These are phyloP conservation scores for Dichotomocladium elegans DNA, from an alignment of 371 early-diverging fungal genomes.

Conservation along the genomic window DNA sequence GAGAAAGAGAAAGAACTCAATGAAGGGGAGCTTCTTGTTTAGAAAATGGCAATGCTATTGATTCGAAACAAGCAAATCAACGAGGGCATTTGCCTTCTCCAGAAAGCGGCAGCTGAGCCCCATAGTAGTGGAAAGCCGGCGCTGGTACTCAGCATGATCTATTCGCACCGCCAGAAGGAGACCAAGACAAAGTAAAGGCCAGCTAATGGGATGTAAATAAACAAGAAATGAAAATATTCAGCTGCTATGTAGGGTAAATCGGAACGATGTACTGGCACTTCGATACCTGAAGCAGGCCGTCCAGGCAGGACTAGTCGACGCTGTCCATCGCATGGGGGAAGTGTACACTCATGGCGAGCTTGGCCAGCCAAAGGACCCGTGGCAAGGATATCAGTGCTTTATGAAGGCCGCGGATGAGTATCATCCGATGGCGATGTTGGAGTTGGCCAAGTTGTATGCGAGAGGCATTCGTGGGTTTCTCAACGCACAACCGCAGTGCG, in stretches of 20 bases:
- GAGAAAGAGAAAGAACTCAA: not conserved
- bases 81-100: slow-evolving; percentile 23
- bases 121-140: slow-evolving; percentile 31
- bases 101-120: slow-evolving; percentile 29
- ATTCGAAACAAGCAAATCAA: slow-evolving; percentile 25
- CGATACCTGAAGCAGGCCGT: slow-evolving; percentile 32
- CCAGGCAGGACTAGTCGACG: slow-evolving; percentile 13
- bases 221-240: not conserved
- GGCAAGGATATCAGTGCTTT: slow-evolving; percentile 28
- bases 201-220: not conserved
- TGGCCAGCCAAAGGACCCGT: slow-evolving; percentile 5
- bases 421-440: slow-evolving; percentile 33
- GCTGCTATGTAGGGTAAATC: not conserved
- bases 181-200: slow-evolving; percentile 20
- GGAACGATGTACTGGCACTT: slow-evolving; percentile 12
- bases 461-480: slow-evolving; percentile 27
- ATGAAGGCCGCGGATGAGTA: slow-evolving; percentile 31
- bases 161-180: slow-evolving; percentile 25
- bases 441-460: slow-evolving; percentile 23
- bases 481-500: slow-evolving; percentile 14
- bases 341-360: slow-evolving; percentile 19
- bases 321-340: slow-evolving; percentile 26
- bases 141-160: slow-evolving; percentile 33
- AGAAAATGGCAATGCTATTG: slow-evolving; percentile 37
- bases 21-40: not conserved